Conservation (phyloP, 2,329 filamentous ascomycete species). For the Byssochlamys sp. region DNA sequence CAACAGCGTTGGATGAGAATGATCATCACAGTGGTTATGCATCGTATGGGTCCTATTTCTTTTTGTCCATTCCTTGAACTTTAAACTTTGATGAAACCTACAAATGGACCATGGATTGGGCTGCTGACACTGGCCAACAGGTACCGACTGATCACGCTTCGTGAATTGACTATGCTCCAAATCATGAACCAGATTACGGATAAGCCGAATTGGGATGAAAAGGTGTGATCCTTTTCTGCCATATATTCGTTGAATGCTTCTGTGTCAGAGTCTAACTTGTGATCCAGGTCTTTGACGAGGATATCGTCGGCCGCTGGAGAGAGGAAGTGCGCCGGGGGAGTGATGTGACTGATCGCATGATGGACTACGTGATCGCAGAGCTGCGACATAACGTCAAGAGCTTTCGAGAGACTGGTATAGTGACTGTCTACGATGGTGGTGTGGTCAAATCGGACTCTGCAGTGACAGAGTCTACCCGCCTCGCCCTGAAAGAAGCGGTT, state of each 20-base stretch:
- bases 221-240: constrained; percentile 15
- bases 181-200: constrained; percentile 36
- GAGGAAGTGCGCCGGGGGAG: constrained; percentile 15
- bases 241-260: neutral
- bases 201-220: constrained; percentile 33
- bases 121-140: neutral
- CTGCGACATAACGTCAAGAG: constrained; percentile 40
- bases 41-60: neutral
- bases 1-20: neutral
- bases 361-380: constrained; percentile 37
- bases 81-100: neutral
- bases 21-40: neutral
- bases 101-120: neutral
- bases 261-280: neutral
- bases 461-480: constrained; percentile 31
- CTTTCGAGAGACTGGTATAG: constrained; percentile 30
- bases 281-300: constrained; percentile 24
- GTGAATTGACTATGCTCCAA: constrained; percentile 33
- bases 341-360: constrained; percentile 25
- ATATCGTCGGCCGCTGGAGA: constrained; percentile 26
- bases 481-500: constrained; percentile 40
- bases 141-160: constrained; percentile 9
- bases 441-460: constrained; percentile 47
- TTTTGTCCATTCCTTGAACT: no score
- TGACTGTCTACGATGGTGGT: constrained; percentile 37